Evolutionary conservation across 805 yeast species (phyloP), one percentile per base, ranked within the genome.

Genomic region (Yarrowia keelungensis): DNA sequence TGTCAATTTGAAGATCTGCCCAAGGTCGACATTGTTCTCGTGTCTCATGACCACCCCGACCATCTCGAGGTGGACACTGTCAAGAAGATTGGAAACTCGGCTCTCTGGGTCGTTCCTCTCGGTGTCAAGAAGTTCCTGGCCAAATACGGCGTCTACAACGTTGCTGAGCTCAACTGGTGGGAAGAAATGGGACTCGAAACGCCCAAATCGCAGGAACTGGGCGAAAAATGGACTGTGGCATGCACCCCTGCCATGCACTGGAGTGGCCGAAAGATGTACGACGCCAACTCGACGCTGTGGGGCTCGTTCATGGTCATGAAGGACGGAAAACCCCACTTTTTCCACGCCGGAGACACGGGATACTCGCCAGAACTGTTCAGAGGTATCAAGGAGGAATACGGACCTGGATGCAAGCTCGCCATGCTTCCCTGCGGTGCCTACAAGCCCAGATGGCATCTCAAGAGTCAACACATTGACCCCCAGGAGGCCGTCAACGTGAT

Each of bases 311-410:
- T 94, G 72, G 76, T 94, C 10, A 80, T 87, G 65, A 84, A 86
- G 69, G 85, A 90, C 71, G 88, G 87, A 0, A 81, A 85, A 72
- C 90, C 97, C 0, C 75, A 92, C 0, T 80, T 93, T 53, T 94
- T 87, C 81, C 98, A 94, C 77, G 97, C 94, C 16, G 98, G 98
- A 11, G 98, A 94, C 75, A 91, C 97, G 0, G 98, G 98, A 0
- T 94, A 91, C 76, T 87, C 88, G n/a, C 74, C 83, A 42, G 97
- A 87, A 39, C 78, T 94, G 61, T 93, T 91, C 77, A 79, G 81
- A 14, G 81, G 86, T n/a, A 89, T 94, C 36, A 86, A 88, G 2
- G 77, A 82, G 46, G 84, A 81, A 38, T 89, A 83, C 75, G 96
- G 96, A 0, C 64, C 74, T 1, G 87, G 87, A 0, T 83, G 86